Evolutionary conservation across 306 rosid species (phyloP), one percentile per base, ranked within the genome.

Genomic region (Erythrophleum fordii): DNA sequence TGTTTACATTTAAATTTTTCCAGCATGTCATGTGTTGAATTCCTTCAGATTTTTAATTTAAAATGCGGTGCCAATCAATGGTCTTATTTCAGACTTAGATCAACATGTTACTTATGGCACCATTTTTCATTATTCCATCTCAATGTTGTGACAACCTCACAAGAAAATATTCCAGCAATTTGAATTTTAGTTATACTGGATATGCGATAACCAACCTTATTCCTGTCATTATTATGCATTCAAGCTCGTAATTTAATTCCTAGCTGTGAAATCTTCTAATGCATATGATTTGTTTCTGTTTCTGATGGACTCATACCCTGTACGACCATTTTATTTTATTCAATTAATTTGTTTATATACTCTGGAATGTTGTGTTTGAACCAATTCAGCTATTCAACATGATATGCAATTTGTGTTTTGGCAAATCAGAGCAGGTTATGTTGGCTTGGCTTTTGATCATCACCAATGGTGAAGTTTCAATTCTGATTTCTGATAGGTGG

Each of bases 31-130:
- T 18, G 59, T n/a, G 72, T 59, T n/a, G 29, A 31, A 41, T 82
- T 44, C 34, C 52, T 72, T 31, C 22, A 58, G 37, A 61, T 35
- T n/a, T 66, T 68, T 53, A 69, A 76, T 46, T 34, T 69, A 55
- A 71, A 69, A 82, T 76, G 58, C 22, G 44, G 80, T 58, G 73
- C 66, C n/a, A 44, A 11, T 44, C 14, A 37, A 10, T 28, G 53
- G 28, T 20, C 49, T n/a, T 11, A 41, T 41, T 37, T n/a, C 49
- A 66, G 8, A 5, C 25, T n/a, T n/a, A 37, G 44, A 31, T 62
- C 23, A 6, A 37, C 28, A 17, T 65, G 71, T 65, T 34, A 34
- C 37, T 13, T 16, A 46, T 3, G 56, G 59, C 34, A 37, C 35
- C 10, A 20, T 41, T 51, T 80, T n/a, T 37, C 41, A 25, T 73